Percentiles rank a stretch among this genome's conserved stretches.
These are phyloP conservation scores for Suillus hirtellus DNA, from an alignment of 768 basidiomycete species.

Conservation along the genomic window DNA sequence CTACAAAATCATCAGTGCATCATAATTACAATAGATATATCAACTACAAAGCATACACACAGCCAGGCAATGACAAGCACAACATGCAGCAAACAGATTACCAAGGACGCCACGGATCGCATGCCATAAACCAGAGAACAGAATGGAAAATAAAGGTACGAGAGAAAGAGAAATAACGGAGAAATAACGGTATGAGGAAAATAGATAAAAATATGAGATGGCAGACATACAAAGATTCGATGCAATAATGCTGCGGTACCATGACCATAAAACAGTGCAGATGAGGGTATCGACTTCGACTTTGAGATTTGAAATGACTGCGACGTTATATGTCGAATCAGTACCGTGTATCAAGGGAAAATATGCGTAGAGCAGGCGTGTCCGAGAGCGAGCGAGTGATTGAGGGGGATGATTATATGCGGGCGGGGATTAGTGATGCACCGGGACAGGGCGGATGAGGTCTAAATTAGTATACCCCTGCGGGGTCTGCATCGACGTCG, in stretches of 20 bases:
- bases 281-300: conserved; percentile 4
- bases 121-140: background rate
- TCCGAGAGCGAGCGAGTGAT: background rate
- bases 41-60: conserved; percentile 1
- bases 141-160: background rate
- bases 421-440: background rate
- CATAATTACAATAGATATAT: background rate
- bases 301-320: conserved; percentile 1
- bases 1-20: too few species aligned
- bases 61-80: background rate
- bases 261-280: conserved; percentile 4
- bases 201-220: background rate
- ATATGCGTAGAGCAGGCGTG: background rate
- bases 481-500: background rate
- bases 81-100: background rate
- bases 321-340: background rate
- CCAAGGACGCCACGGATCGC: background rate
- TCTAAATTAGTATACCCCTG: background rate
- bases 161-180: background rate
- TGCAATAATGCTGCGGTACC: background rate
- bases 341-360: background rate
- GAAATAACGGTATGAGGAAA: background rate
- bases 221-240: background rate
- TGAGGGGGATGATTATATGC: background rate
- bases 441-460: background rate